phyloP scores from a whole-genome alignment of 2,329 filamentous ascomycete species.

The Curvularia sp. region DNA sequence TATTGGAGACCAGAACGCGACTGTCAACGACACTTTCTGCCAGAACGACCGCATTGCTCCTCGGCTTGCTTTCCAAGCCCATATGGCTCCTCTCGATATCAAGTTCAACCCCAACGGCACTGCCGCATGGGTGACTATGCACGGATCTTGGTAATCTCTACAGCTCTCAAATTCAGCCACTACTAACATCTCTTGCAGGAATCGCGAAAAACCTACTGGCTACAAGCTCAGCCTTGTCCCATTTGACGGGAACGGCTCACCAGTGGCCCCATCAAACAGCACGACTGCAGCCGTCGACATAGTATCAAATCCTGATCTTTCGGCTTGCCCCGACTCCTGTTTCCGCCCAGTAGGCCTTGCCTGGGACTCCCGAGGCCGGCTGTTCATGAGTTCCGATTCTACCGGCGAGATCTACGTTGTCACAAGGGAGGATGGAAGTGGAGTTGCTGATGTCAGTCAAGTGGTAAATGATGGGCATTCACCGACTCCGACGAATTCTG shows the following conservation, averaged over 20 bases:
- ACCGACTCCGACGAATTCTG: constrained; percentile 20
- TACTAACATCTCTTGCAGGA: constrained; percentile 40
- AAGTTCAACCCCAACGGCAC: constrained; percentile 68
- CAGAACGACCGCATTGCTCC: constrained; percentile 51
- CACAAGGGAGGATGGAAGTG: constrained; percentile 41
- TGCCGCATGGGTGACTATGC: constrained; percentile 71
- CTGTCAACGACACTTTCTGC: constrained; percentile 59
- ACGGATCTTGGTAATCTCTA: constrained; percentile 69
- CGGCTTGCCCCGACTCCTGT: constrained; percentile 63
- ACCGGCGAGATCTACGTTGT: constrained; percentile 71
- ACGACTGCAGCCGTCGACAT: constrained; percentile 61
- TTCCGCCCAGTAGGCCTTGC: constrained; percentile 69
- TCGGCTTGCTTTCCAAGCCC: constrained; percentile 68
- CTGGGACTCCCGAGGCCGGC: constrained; percentile 58
- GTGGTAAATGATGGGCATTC: constrained; percentile 20
- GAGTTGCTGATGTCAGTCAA: constrained; percentile 34
- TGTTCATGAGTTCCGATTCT: constrained; percentile 69
- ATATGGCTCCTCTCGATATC: constrained; percentile 75
- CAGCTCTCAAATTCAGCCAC: not conserved
- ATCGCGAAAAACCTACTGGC: constrained; percentile 57
- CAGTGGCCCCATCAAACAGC: constrained; percentile 55
- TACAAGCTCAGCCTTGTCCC: constrained; percentile 60
- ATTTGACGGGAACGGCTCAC: constrained; percentile 57
- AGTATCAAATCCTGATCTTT: constrained; percentile 62
- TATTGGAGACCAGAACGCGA: constrained; percentile 54